phyloP scores from a whole-genome alignment of 2,329 filamentous ascomycete genomes.

The Drechslerella dactyloides region DNA sequence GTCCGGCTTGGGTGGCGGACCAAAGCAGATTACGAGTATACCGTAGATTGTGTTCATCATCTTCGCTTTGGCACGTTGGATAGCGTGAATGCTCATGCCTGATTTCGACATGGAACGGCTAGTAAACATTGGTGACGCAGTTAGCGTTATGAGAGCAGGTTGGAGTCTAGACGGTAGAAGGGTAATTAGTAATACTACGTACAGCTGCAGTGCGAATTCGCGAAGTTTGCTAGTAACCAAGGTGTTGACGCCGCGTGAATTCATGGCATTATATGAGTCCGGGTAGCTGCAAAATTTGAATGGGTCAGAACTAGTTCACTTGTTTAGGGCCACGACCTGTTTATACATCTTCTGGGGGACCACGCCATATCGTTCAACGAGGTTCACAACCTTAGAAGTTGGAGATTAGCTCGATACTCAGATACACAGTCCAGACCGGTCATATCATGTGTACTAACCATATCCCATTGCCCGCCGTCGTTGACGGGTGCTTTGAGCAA shows the following conservation, averaged over 20 bases:
- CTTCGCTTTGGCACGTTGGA: constrained; percentile 66
- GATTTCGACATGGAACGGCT: constrained; percentile 57
- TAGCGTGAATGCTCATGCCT: constrained; percentile 59
- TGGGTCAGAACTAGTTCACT: constrained; percentile 64
- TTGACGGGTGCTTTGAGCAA: constrained; percentile 72
- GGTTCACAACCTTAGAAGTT: constrained; percentile 61
- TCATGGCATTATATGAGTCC: constrained; percentile 78
- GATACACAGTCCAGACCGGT: not conserved
- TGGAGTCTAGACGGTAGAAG: not conserved
- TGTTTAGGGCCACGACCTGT: not conserved
- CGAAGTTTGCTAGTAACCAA: constrained; percentile 83
- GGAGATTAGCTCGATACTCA: not conserved
- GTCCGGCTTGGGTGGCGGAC: constrained; percentile 74
- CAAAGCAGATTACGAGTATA: constrained; percentile 81
- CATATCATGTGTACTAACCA: constrained; percentile 66
- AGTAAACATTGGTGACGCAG: not conserved
- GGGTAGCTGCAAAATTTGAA: constrained; percentile 71
- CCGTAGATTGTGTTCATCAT: constrained; percentile 82
- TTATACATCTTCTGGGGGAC: constrained; percentile 56
- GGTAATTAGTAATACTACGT: constrained; percentile 4
- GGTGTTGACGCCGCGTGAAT: constrained; percentile 72
- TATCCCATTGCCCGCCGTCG: constrained; percentile 90
- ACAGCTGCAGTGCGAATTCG: constrained; percentile 77
- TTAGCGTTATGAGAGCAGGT: constrained; percentile 62
- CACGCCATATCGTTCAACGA: constrained; percentile 87